A percentile compares a stretch with the other conserved stretches of the same genome.
phyloP scores from a whole-genome alignment of 1,139 yeast species.

The Kluyveromyces marxianus region DNA sequence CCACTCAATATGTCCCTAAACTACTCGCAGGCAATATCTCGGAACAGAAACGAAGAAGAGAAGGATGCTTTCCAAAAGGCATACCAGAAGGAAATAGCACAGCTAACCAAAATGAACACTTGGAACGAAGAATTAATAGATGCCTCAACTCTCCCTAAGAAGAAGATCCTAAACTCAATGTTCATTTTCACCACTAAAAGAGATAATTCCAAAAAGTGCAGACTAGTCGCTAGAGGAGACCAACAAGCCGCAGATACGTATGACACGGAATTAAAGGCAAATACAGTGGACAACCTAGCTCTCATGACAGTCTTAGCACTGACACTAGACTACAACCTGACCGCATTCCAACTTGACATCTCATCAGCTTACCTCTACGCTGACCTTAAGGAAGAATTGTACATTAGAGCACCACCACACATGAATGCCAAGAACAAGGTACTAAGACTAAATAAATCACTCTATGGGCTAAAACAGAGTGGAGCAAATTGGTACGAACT shows the following conservation, averaged over 20 bases:
- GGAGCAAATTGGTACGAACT: constrained; percentile 11
- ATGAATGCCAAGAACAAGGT: constrained; percentile 7
- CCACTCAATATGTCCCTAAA: constrained; percentile 1
- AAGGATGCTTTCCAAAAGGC: constrained; percentile 1
- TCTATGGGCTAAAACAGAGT: constrained; percentile 11
- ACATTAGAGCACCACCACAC: constrained; percentile 14
- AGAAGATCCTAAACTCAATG: constrained; percentile 9
- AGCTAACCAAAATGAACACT: constrained; percentile 10
- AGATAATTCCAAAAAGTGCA: constrained; percentile 10
- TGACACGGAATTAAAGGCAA: constrained; percentile 6
- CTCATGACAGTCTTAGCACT: constrained; percentile 9
- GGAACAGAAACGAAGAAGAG: constrained; percentile 3
- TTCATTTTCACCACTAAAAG: constrained; percentile 12
- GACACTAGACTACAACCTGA: constrained; percentile 7
- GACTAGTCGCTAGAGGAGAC: constrained; percentile 13
- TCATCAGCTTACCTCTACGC: constrained; percentile 15
- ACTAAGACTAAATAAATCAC: constrained; percentile 7
- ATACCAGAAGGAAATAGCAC: constrained; percentile 8
- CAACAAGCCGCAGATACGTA: constrained; percentile 10
- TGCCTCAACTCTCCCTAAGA: not conserved
- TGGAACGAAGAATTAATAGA: constrained; percentile 5
- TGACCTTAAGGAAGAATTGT: constrained; percentile 13
- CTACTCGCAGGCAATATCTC: constrained; percentile 6
- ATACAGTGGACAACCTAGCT: constrained; percentile 12
- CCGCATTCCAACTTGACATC: constrained; percentile 11